Evolutionary conservation across 768 basidiomycete genomes (phyloP).

Genomic region (Macrolepiota dolichaula): DNA sequence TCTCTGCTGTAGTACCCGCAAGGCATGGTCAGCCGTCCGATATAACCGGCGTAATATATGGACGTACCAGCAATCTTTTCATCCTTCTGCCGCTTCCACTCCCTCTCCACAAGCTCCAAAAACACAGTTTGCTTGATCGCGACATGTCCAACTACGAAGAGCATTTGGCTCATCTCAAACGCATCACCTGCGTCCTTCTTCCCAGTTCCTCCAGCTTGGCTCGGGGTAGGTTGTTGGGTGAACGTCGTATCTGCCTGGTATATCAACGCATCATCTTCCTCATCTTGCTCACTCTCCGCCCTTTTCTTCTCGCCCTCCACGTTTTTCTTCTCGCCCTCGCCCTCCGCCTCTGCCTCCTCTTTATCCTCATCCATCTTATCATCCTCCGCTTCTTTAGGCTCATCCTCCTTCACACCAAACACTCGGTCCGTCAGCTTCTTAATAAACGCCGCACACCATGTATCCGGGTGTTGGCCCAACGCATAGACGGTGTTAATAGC

Average conservation of each 20-base stretch:
- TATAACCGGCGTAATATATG: background rate
- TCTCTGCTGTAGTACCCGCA: slow-evolving; percentile 45
- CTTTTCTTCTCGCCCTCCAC: background rate
- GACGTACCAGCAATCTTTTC: slow-evolving; percentile 72
- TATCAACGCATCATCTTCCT: slow-evolving; percentile 8
- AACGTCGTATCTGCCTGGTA: slow-evolving; percentile 19
- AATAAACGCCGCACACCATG: slow-evolving; percentile 76
- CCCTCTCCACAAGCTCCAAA: slow-evolving; percentile 91
- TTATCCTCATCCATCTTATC: slow-evolving; percentile 59
- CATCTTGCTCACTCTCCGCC: background rate
- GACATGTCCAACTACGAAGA: slow-evolving; percentile 94
- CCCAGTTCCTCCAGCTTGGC: slow-evolving; percentile 22
- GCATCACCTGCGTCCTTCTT: slow-evolving; percentile 68
- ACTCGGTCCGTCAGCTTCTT: slow-evolving; percentile 75
- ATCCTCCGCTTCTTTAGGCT: slow-evolving; percentile 31
- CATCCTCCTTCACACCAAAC: slow-evolving; percentile 42
- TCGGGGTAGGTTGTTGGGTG: slow-evolving; percentile 20
- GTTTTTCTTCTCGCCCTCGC: background rate
- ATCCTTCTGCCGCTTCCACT: slow-evolving; percentile 96
- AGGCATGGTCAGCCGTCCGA: background rate
- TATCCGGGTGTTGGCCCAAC: slow-evolving; percentile 90
- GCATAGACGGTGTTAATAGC: slow-evolving; percentile 95
- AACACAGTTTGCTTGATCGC: slow-evolving; percentile 98
- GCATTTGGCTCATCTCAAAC: slow-evolving; percentile 87
- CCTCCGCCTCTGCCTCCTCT: slow-evolving; percentile 22